Evolutionary conservation across 768 basidiomycete species (phyloP).

Genomic region (Panus rudis): DNA sequence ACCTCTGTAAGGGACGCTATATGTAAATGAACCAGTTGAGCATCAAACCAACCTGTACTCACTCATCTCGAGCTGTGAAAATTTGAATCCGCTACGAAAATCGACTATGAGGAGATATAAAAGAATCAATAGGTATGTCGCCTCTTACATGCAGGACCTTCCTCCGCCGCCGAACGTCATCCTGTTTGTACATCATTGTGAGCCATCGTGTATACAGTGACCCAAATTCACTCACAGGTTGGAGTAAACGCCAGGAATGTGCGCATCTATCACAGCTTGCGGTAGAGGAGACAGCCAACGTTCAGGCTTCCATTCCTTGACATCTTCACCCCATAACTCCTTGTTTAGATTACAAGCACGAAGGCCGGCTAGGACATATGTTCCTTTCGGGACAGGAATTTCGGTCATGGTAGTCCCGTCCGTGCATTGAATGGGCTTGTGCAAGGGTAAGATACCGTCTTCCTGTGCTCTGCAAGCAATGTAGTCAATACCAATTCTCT

Average conservation of each 20-base stretch:
- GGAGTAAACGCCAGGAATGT: conserved; percentile 10
- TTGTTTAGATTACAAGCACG: conserved; percentile 40
- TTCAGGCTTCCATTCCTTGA: conserved; percentile 50
- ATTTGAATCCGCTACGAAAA: conserved; percentile 40
- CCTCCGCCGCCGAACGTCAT: conserved; percentile 20
- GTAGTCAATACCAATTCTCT: not conserved
- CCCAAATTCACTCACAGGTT: no score
- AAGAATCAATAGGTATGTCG: not conserved
- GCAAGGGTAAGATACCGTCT: conserved; percentile 54
- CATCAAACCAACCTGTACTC: conserved; percentile 12
- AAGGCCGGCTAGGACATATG: conserved; percentile 35
- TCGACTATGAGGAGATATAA: not conserved
- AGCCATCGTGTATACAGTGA: not conserved
- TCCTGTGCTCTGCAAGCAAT: conserved; percentile 22
- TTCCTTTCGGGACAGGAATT: conserved; percentile 41
- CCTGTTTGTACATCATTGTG: conserved; percentile 6
- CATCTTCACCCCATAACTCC: conserved; percentile 53
- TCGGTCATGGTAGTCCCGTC: conserved; percentile 30
- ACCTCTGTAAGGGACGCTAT: conserved; percentile 10
- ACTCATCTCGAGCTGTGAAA: conserved; percentile 51
- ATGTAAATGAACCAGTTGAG: not conserved
- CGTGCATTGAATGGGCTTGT: conserved; percentile 34
- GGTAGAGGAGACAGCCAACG: conserved; percentile 43
- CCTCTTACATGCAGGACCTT: conserved; percentile 16
- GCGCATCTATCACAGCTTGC: not conserved